Evolutionary conservation across 257 asterid genomes (phyloP), one percentile per base, ranked within the genome.

Genomic region (Petrea volubilis): DNA sequence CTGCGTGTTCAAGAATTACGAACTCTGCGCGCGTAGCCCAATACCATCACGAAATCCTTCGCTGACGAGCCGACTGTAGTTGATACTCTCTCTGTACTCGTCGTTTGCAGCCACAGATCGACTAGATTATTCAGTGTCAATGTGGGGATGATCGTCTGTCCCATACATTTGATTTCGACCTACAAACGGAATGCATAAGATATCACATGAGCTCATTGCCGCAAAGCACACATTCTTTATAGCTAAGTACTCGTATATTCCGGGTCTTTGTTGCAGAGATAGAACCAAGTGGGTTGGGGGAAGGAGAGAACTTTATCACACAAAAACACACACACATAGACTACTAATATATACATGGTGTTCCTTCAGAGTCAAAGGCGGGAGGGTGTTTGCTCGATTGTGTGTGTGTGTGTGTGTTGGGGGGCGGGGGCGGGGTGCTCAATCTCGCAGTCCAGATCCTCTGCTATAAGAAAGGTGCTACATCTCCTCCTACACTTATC

Each of bases 101-200:
- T 71, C 4, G 81, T 79, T 70, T 82, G 80, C 74, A 89, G 87
- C 90, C 96, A 89, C 24, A 76, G 68, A 57, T 89, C 92, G 0
- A 83, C 73, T 28, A 89, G 61, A 50, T 71, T 75, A 27, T 80
- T 75, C 72, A 89, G 65, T 11, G 88, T 72, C 65, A 82, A 60
- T 8, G 87, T 80, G 36, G 90, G 88, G 44, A 44, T 59, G 34
- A 87, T 74, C 1, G 80, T 74, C 53, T 85, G 86, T 0, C 92
- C 92, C 91, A 85, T 85, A 78, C 87, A 85, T 77, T 78, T 85
- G 34, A 89, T 69, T 66, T 89, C 92, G 34, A 89, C 90, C 96
- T 89, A 72, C 70, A 52, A 51, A 67, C 23, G 11, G 56, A 49
- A 7, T 15, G 40, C 34, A 59, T 1, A 67, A 12, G 64, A 24